These are phyloP conservation scores for Andrographis paniculata DNA, from an alignment of 305 asterid species.

Conservation along the genomic window DNA sequence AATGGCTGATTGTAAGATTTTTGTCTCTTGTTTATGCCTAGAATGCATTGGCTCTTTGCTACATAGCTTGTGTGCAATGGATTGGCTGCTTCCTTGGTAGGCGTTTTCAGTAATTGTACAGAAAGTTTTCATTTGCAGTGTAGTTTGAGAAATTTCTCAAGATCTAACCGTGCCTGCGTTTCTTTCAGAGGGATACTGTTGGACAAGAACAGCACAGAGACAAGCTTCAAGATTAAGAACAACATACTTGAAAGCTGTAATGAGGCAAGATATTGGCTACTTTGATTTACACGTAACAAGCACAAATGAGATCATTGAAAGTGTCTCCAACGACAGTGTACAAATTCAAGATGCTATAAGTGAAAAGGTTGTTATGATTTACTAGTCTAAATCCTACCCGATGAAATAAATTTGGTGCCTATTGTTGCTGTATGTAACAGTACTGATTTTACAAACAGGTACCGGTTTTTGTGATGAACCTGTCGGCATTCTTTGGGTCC, in stretches of 20 bases:
- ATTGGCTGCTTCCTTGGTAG: constrained; percentile 62
- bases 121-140: background rate
- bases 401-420: background rate
- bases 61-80: constrained; percentile 79
- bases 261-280: constrained; percentile 94
- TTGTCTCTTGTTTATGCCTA: constrained; percentile 12
- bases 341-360: constrained; percentile 83
- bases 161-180: background rate
- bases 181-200: constrained; percentile 80
- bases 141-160: background rate
- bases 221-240: constrained; percentile 75
- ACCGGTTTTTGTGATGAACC: constrained; percentile 74
- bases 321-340: constrained; percentile 85
- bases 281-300: constrained; percentile 84
- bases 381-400: background rate
- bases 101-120: background rate
- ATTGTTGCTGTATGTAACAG: background rate
- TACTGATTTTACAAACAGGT: constrained; percentile 27
- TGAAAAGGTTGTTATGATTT: constrained; percentile 54
- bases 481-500: constrained; percentile 56
- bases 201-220: constrained; percentile 96
- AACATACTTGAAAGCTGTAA: constrained; percentile 72
- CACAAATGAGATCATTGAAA: constrained; percentile 77
- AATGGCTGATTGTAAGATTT: background rate
- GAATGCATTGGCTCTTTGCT: constrained; percentile 73